Evolutionary conservation across 306 rosid species (phyloP).

Genomic region (Arachis hypogaea): DNA sequence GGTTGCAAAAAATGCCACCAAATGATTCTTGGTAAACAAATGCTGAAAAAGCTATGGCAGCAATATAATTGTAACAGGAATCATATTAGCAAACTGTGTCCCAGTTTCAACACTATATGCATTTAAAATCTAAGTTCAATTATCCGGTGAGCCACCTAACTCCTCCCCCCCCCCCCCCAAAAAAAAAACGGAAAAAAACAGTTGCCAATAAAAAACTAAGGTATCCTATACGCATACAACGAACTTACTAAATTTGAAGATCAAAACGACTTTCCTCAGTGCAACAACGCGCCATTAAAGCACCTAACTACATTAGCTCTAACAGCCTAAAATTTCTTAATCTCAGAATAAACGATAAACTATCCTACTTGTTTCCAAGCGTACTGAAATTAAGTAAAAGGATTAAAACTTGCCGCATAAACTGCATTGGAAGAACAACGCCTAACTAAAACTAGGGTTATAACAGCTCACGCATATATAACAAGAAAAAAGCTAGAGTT

Average conservation of each 20-base stretch:
- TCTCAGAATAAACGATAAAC: conserved; percentile 12
- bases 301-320: conserved; percentile 25
- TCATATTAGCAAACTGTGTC: background rate
- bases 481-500: conserved; percentile 26
- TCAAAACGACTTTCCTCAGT: conserved; percentile 4
- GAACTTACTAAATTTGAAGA: background rate
- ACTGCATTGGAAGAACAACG: conserved; percentile 1
- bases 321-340: conserved; percentile 14
- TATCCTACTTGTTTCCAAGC: conserved; percentile 7
- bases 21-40: conserved; percentile 2
- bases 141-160: conserved; percentile 13
- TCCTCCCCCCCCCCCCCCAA: no score
- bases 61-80: conserved; percentile 3
- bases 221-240: background rate
- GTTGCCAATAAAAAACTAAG: background rate
- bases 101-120: background rate
- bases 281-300: conserved; percentile 10
- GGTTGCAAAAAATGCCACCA: conserved; percentile 9
- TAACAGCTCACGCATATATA: background rate
- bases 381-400: background rate
- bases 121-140: conserved; percentile 23
- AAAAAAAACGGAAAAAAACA: no score
- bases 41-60: conserved; percentile 8
- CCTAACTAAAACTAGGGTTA: background rate
- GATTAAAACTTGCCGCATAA: conserved; percentile 15